Evolutionary conservation across 140 eudicot species (phyloP), one percentile per base, ranked within the genome.

Genomic region (Oenanthe javanica): DNA sequence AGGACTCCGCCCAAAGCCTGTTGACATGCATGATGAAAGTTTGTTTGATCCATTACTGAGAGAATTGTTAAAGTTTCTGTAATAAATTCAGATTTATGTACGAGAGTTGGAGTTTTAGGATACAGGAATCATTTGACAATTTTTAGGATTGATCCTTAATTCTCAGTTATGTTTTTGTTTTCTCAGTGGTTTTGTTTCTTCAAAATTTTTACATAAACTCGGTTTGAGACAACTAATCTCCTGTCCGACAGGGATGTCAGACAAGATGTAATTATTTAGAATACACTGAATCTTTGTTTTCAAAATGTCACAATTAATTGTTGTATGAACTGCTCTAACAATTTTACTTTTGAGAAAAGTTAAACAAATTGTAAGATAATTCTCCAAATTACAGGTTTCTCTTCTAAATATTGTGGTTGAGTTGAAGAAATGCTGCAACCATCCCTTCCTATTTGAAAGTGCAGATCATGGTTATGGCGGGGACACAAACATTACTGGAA

Each of bases 391-490:
- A 85, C 91, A 95, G 99, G 98, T 96, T 81, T 96, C 99, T n/a
- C 95, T 96, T 77, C 76, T 95, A 43, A 96, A 96, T 88, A 96
- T 96, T 59, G 99, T 96, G 94, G 98, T 93, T 79, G 99, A 96
- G 94, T 85, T 96, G 91, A 96, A 96, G 91, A 96, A 96, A 84
- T 96, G 99, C 81, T 96, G 99, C 87, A 96, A 96, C 85, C 99
- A 95, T 84, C 99, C 99, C 36, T 95, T 95, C 75, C 79, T 95
- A 67, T 96, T 96, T 79, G 99, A 96, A 89, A 96, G 99, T 88
- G 99, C 99, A 50, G 99, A 96, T 82, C 98, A 93, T 91, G 99
- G 99, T 72, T 96, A 96, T 87, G 99, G 99, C 73, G 99, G 99
- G 76, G 96, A 93, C 76, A 86, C 91, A 14, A 95, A 73, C 73